phyloP scores from a whole-genome alignment of 345 rosid species.

The Melaleuca alternifolia region DNA sequence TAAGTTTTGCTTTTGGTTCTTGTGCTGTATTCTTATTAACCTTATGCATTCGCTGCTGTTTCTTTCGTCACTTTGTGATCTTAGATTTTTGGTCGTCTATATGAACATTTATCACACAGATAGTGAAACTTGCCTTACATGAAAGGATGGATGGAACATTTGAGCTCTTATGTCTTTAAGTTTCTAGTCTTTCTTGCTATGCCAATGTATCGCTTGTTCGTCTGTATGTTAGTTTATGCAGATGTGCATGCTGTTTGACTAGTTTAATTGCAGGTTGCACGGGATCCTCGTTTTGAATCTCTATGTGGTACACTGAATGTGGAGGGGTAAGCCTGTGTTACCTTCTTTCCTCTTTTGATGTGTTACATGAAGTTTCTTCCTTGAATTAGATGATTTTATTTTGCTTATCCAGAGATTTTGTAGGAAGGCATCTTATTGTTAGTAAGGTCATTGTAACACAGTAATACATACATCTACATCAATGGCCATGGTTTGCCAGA shows the following conservation, averaged over 20 bases:
- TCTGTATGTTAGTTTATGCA: background rate
- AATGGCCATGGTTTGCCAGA: background rate
- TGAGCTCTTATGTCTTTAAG: background rate
- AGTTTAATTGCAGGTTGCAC: slow-evolving; percentile 28
- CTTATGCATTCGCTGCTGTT: background rate
- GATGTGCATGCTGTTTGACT: background rate
- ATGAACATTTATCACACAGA: background rate
- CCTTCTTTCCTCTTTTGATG: background rate
- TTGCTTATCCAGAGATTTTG: background rate
- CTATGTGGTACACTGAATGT: slow-evolving; percentile 50
- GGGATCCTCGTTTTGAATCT: slow-evolving; percentile 80
- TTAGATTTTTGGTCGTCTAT: background rate
- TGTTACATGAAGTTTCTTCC: background rate
- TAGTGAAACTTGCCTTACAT: background rate
- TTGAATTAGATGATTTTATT: background rate
- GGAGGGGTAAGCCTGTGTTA: slow-evolving; percentile 41
- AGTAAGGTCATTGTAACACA: background rate
- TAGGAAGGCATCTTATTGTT: background rate
- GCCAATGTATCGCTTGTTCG: background rate
- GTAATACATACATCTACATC: background rate
- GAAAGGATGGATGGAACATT: background rate
- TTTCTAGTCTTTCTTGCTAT: background rate
- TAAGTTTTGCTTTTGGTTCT: background rate
- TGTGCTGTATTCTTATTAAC: background rate
- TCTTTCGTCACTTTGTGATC: background rate